Conservation (phyloP, 371 early-diverging fungal genomes). For the Mortierella polycephala region DNA sequence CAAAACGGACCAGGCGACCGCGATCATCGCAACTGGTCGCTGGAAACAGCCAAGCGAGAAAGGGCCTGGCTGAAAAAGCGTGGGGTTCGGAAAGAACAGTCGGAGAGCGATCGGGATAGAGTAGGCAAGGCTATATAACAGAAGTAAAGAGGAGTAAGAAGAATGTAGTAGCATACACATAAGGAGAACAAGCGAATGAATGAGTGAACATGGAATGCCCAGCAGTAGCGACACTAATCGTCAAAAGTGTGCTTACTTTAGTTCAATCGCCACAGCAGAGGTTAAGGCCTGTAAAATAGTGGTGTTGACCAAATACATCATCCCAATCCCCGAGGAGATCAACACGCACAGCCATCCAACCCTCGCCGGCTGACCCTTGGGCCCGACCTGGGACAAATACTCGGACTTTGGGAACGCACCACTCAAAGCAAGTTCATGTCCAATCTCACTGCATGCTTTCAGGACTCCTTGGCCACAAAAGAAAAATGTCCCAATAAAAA, state of each 20-base stretch:
- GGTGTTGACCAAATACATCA: constrained; percentile 22
- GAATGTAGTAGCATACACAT: no score
- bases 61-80: constrained; percentile 29
- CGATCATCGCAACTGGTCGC: constrained; percentile 13
- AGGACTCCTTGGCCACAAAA: constrained; percentile 39
- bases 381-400: constrained; percentile 16
- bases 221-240: no score
- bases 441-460: constrained; percentile 28
- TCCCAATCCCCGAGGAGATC: constrained; percentile 26
- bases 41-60: constrained; percentile 25
- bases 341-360: constrained; percentile 26
- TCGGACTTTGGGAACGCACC: constrained; percentile 31
- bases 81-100: constrained; percentile 34
- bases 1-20: constrained; percentile 11
- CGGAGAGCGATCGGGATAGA: constrained; percentile 24
- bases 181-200: no score
- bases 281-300: constrained; percentile 31
- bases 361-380: constrained; percentile 28
- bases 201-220: no score
- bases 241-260: constrained; percentile 20
- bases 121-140: constrained; percentile 24
- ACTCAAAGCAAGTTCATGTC: constrained; percentile 27
- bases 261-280: constrained; percentile 36
- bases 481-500: constrained; percentile 40
- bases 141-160: neutral